Base-by-base conservation (phyloP, 202 grass and related monocot species). In the Zizania palustris region DNA sequence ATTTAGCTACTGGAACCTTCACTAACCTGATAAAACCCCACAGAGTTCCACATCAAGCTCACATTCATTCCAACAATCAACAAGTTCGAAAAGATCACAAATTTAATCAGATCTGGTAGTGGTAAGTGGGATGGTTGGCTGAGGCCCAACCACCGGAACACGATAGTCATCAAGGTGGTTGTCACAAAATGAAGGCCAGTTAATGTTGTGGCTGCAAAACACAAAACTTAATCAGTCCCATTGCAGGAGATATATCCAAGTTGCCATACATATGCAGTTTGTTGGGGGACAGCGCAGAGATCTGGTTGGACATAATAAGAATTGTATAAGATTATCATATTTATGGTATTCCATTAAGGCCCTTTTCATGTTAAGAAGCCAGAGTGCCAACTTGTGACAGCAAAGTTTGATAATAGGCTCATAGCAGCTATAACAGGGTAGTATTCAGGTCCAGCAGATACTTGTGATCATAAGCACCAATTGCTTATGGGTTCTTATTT, bases 21-120 rank as follows among this genome's bases (percentile, higher is more conserved):
- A 79, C 81, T 85, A 45, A 93, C 96, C 91, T 98, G 91, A 87
- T 98, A 98, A 80, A 95, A 98, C 20, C 91, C 95, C 55, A 95
- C 95, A 68, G 95, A 98, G 72, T 98, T 98, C 95, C 95, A 95
- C 91, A 98, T 98, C 82, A 98, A 81, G 83, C 95, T 95, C 58
- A 98, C 85, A 10, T 98, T 98, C 95, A 98, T 98, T 39, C 95
- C 91, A 78, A 98, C 95, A 72, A 98, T 95, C 12, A 91, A 98
- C 60, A 98, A 85, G 63, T 98, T 95, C 19, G 89, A 93, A 87
- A 95, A 95, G 48, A 95, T 58, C 20, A 93, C 96, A 72, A 90
- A 98, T 45, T 95, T 98, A 71, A 92, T 9, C 75, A 98, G 85
- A 82, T 98, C 87, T 45, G 74, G 72, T 48, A 92, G 39, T 14